These are phyloP conservation scores for Leptographium lundbergii DNA, from an alignment of 2,329 filamentous ascomycete genomes.

Conservation along the genomic window DNA sequence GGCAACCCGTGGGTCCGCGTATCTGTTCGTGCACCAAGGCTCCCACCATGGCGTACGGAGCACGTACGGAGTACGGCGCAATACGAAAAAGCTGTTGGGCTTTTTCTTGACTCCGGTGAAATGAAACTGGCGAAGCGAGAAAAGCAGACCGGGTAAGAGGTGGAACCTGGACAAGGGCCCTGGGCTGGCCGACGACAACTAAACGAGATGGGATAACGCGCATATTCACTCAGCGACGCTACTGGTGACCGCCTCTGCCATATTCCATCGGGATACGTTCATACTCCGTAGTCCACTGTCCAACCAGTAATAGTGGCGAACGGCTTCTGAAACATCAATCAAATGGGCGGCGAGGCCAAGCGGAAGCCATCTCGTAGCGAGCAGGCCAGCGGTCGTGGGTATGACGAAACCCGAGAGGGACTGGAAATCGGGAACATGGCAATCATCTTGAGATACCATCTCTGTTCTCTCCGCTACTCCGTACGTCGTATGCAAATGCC, in stretches of 20 bases:
- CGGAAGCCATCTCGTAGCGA: too few species aligned
- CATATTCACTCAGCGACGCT: not conserved
- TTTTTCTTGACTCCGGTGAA: not conserved
- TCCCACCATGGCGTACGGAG: not conserved
- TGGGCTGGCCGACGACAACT: not conserved
- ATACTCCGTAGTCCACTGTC: not conserved
- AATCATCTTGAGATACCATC: too few species aligned
- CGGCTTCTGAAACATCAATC: not conserved
- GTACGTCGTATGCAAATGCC: too few species aligned
- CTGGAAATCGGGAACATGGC: too few species aligned
- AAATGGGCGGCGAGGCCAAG: not conserved
- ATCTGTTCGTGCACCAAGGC: not conserved
- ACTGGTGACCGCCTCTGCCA: not conserved
- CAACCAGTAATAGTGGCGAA: not conserved
- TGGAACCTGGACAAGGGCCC: not conserved
- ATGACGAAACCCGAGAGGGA: too few species aligned
- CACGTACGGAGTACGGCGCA: not conserved
- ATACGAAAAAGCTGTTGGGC: not conserved
- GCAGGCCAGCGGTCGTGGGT: too few species aligned
- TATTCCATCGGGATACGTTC: not conserved
- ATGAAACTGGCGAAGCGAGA: not conserved
- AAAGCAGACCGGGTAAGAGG: not conserved
- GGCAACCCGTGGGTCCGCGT: not conserved
- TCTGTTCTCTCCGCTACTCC: too few species aligned
- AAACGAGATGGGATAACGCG: not conserved